Evolutionary conservation across 2,329 filamentous ascomycete genomes (phyloP).

Genomic region (Waltergamsia citrina): DNA sequence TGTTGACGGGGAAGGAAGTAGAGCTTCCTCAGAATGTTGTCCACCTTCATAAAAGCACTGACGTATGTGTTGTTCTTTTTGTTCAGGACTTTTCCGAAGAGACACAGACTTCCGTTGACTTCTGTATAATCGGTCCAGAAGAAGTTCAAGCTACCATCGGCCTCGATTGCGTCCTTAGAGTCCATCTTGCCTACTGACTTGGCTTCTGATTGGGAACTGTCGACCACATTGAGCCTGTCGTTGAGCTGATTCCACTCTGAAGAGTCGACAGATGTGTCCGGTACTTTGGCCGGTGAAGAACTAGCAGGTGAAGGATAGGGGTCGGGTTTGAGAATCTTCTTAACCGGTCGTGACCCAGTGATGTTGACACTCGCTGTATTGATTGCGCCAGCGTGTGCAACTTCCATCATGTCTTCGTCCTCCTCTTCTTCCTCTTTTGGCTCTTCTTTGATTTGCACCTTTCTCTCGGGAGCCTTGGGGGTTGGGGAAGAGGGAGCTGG

Average conservation of each 20-base stretch:
- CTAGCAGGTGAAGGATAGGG: conserved; percentile 61
- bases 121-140: conserved; percentile 98
- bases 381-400: conserved; percentile 65
- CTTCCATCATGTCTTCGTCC: conserved; percentile 78
- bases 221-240: conserved; percentile 76
- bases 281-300: conserved; percentile 63
- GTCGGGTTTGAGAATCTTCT: conserved; percentile 59
- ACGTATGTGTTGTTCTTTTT: conserved; percentile 70
- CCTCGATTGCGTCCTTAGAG: conserved; percentile 78
- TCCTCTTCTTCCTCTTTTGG: conserved; percentile 60
- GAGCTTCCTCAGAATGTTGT: conserved; percentile 87
- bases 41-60: conserved; percentile 92
- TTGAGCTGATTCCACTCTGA: conserved; percentile 85
- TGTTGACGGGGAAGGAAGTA: conserved; percentile 80
- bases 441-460: conserved; percentile 41
- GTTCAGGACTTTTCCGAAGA: conserved; percentile 94
- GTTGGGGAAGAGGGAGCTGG: conserved; percentile 80
- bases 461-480: conserved; percentile 67
- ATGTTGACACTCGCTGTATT: conserved; percentile 72
- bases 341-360: conserved; percentile 61
- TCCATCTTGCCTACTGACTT: conserved; percentile 70
- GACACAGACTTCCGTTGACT: conserved; percentile 78
- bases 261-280: conserved; percentile 59
- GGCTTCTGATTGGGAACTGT: conserved; percentile 56
- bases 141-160: conserved; percentile 83